Conservation (phyloP, 2,329 filamentous ascomycete genomes). For the Penicillium sp. region DNA sequence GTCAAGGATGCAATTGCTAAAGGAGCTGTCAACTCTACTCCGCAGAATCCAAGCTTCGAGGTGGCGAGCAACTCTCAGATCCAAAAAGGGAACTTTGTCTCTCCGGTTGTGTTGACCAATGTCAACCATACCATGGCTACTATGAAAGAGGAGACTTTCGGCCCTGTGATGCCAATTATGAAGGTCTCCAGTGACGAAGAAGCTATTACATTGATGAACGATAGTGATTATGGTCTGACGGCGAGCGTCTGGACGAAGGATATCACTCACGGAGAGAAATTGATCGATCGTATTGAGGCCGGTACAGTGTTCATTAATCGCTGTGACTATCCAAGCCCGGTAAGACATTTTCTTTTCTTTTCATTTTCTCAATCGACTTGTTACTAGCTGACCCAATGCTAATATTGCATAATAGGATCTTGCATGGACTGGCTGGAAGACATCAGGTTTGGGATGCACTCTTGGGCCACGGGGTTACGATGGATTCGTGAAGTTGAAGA, state of each 20-base stretch:
- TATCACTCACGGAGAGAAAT: constrained; percentile 59
- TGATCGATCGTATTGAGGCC: constrained; percentile 72
- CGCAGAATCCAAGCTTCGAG: constrained; percentile 64
- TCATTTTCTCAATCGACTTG: not conserved
- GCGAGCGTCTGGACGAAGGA: constrained; percentile 93
- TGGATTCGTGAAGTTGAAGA: constrained; percentile 88
- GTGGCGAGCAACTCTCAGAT: constrained; percentile 40
- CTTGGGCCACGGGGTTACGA: constrained; percentile 80
- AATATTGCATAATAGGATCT: constrained; percentile 53
- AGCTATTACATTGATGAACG: constrained; percentile 76
- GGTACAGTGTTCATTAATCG: constrained; percentile 91
- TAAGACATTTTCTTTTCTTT: constrained; percentile 42
- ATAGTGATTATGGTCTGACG: constrained; percentile 82
- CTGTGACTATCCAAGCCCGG: constrained; percentile 79
- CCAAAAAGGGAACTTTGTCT: constrained; percentile 69
- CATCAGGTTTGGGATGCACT: constrained; percentile 79
- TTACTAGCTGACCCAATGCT: not conserved
- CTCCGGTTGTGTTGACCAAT: constrained; percentile 67
- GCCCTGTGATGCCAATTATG: constrained; percentile 79
- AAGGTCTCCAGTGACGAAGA: constrained; percentile 70
- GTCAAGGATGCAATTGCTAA: constrained; percentile 71
- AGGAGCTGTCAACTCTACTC: constrained; percentile 70
- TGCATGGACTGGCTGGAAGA: constrained; percentile 90
- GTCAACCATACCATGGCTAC: constrained; percentile 74
- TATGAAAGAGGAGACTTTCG: constrained; percentile 90